Evolutionary conservation across 805 yeast species (phyloP), one percentile per base, ranked within the genome.

Genomic region (Maudiozyma serrabonitensis): DNA sequence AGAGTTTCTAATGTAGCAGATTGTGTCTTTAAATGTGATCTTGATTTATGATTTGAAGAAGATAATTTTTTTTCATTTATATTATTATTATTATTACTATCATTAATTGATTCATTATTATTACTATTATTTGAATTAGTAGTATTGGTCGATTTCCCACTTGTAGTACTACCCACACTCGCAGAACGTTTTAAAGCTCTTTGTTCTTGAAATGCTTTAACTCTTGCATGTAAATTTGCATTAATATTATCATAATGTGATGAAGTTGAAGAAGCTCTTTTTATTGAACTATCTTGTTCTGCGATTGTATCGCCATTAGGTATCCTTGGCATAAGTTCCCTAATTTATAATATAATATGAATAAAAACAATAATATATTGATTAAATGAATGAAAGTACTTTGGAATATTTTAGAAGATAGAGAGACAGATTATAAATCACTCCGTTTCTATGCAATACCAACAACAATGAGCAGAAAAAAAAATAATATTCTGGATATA

Each of bases 121-220:
- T 9, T 19, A 16, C n/a, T 26, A 31, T 26, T 16, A n/a, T 16
- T 38, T 11, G 42, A n/a, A 6, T 26, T 5, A n/a, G 19, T 41
- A 26, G 34, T 28, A 18, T 15, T 8, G 2, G 15, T 43, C 28
- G 25, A 42, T 11, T 42, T 44, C 8, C 23, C 18, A 12, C 54
- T 53, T 16, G 56, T 50, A 45, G 54, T 54, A 34, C 61, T 52
- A 21, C 63, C 61, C 6, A 62, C 60, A 57, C 69, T 61, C 40
- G 68, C 60, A 6, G 70, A 61, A 40, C 72, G 56, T 46, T 70
- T 69, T 45, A 69, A 68, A 51, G 80, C 81, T 56, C 96, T 76
- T 60, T 84, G 81, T 54, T 87, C 88, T 65, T 89, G 96, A 58
- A 90, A 86, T 0, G 95, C 96, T 64, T 85, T 69, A 37, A 90